Percentiles rank a stretch among this genome's conserved stretches.
phyloP scores from a whole-genome alignment of 23 red algal species.

The Gracilaria gracilis region DNA sequence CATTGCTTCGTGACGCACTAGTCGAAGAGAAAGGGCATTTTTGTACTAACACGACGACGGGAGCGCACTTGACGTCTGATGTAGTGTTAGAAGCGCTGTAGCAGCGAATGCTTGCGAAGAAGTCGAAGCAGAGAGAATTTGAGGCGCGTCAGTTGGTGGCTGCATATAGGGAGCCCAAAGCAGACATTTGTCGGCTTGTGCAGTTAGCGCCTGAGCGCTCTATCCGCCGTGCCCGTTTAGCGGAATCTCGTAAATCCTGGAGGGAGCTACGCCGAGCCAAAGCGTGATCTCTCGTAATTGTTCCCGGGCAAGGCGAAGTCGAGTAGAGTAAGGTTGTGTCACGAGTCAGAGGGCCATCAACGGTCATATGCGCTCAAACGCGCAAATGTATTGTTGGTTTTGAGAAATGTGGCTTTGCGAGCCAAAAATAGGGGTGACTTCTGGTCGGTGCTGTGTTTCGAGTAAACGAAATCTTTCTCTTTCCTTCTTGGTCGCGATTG shows the following conservation, averaged over 20 bases:
- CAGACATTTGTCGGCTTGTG: background rate
- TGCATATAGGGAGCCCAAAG: background rate
- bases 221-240: background rate
- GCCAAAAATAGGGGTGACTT: background rate
- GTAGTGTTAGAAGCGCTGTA: background rate
- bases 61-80: background rate
- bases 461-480: slow-evolving; percentile 1
- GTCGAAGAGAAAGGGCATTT: background rate
- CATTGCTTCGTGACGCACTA: background rate
- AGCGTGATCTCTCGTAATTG: background rate
- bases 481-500: too few species aligned
- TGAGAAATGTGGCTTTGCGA: background rate
- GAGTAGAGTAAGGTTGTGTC: too few species aligned
- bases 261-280: background rate
- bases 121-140: background rate
- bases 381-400: slow-evolving; percentile 3
- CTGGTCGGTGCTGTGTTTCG: background rate
- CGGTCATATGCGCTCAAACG: background rate
- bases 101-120: background rate
- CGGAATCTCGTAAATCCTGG: background rate
- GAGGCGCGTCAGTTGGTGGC: background rate
- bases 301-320: too few species aligned
- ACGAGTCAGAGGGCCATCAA: background rate
- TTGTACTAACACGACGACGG: background rate
- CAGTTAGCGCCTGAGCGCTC: background rate